Evolutionary conservation across 1,284 basidiomycete species (phyloP).

Genomic region (Phellopilus nigrolimitatus): DNA sequence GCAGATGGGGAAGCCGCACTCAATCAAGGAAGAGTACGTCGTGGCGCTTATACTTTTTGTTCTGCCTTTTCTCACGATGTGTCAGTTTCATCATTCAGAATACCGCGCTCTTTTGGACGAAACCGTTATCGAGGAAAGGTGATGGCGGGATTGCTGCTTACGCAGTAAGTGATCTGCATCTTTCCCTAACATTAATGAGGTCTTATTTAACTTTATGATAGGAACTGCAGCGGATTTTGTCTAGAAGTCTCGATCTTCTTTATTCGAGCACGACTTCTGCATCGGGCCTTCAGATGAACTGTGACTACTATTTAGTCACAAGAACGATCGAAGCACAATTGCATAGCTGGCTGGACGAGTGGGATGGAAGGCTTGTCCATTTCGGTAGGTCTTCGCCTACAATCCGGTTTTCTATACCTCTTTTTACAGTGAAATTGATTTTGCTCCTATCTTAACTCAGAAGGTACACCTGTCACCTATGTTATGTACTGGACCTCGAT

Average conservation of each 20-base stretch:
- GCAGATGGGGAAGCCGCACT: slow-evolving; percentile 89
- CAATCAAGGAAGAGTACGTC: slow-evolving; percentile 80
- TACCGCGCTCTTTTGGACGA: slow-evolving; percentile 65
- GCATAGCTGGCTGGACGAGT: slow-evolving; percentile 62
- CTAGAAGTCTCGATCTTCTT: slow-evolving; percentile 84
- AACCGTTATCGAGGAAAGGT: slow-evolving; percentile 53
- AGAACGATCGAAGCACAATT: slow-evolving; percentile 83
- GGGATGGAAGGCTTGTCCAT: slow-evolving; percentile 31
- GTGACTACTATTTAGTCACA: slow-evolving; percentile 82
- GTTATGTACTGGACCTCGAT: slow-evolving; percentile 49
- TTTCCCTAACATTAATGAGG: slow-evolving; percentile 3
- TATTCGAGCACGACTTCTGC: slow-evolving; percentile 80
- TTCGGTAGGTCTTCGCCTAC: not conserved
- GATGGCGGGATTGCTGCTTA: slow-evolving; percentile 69
- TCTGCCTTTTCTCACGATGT: slow-evolving; percentile 12
- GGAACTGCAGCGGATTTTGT: slow-evolving; percentile 85
- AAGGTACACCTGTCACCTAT: slow-evolving; percentile 5
- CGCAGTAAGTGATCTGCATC: slow-evolving; percentile 44
- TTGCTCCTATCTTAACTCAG: not conserved
- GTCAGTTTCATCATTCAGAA: slow-evolving; percentile 83
- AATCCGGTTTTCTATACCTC: not conserved
- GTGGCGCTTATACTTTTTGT: slow-evolving; percentile 21
- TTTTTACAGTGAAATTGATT: not conserved
- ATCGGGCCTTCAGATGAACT: slow-evolving; percentile 83
- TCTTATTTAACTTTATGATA: slow-evolving; percentile 28